Evolutionary conservation across 257 asterid genomes (phyloP).

Genomic region (Nicotiana noctiflora): DNA sequence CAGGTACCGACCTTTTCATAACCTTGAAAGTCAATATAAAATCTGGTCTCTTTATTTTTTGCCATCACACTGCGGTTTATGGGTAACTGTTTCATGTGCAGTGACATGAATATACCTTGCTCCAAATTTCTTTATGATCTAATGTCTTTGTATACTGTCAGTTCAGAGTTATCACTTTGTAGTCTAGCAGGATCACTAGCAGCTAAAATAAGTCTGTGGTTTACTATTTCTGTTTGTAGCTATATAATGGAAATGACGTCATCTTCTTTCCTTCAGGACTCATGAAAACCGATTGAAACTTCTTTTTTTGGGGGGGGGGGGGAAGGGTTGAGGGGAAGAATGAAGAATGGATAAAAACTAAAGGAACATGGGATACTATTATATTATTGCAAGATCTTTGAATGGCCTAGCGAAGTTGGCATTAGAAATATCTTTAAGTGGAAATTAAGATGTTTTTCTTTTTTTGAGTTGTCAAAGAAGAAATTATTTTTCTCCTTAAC

Average conservation of each 20-base stretch:
- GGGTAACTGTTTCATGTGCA: background rate
- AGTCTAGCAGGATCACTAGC: background rate
- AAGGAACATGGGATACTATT: background rate
- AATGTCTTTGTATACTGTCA: background rate
- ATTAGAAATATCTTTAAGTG: background rate
- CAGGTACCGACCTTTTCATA: conserved; percentile 32
- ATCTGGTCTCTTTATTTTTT: background rate
- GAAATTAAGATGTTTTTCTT: background rate
- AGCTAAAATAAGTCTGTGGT: background rate
- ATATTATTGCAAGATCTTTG: background rate
- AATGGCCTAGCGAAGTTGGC: background rate
- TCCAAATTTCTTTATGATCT: background rate
- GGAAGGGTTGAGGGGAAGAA: background rate
- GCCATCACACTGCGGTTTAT: background rate
- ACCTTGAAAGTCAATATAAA: background rate
- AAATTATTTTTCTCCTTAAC: background rate
- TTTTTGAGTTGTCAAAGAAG: background rate
- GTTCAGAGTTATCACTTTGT: background rate
- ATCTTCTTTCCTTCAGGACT: background rate
- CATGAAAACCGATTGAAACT: background rate
- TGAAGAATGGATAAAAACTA: background rate
- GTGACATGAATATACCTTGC: background rate
- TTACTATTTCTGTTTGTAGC: background rate
- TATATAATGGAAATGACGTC: background rate
- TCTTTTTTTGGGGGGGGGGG: background rate